Base-by-base conservation (phyloP, 352 stramenopile species). In the Phytophthora hybrid region DNA sequence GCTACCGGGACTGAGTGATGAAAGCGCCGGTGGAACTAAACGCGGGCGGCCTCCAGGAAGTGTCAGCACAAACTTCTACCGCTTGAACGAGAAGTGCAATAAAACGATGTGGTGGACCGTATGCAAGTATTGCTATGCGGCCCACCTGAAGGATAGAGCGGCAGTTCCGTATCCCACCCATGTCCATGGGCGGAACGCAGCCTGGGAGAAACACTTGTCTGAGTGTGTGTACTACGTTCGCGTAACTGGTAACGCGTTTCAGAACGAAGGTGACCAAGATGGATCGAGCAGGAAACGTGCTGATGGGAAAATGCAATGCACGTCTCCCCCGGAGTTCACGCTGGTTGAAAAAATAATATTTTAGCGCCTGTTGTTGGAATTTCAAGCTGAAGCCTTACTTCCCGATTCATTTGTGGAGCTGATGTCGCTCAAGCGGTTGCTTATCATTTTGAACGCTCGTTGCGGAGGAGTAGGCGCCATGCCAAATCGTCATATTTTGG, bases 61-160 rank as follows among this genome's bases (percentile, higher is more conserved):
- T 61, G 4, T 61, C 32, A 49, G 55, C n/a, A 61, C 32, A n/a
- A 61, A 61, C 55, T 61, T 47, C n/a, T 61, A 61, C n/a, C 55
- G 55, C 5, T 18, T 61, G 9, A 46, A 49, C 18, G 55, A 61
- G 32, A 61, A 49, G 51, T 32, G 29, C 32, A 61, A 61, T 32
- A 61, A 61, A 26, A 32, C 32, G 18, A 49, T 49, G 32, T 61
- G 55, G 29, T 51, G 55, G 55, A 61, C 53, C 18, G 53, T 59
- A 16, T 59, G 53, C 18, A 59, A 59, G 53, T 46, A 59, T 21
- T 59, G 53, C 31, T 59, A 59, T 29, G 53, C 53, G 16, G 53
- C 29, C 8, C 53, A 46, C 31, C 9, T 59, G 19, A 41, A 21
- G 9, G 53, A 13, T 23, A 21, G 29, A 41, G 23, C 23, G 18